Evolutionary conservation across 2,329 filamentous ascomycete genomes (phyloP), one percentile per base, ranked within the genome.

Genomic region (Thelonectria rubi): DNA sequence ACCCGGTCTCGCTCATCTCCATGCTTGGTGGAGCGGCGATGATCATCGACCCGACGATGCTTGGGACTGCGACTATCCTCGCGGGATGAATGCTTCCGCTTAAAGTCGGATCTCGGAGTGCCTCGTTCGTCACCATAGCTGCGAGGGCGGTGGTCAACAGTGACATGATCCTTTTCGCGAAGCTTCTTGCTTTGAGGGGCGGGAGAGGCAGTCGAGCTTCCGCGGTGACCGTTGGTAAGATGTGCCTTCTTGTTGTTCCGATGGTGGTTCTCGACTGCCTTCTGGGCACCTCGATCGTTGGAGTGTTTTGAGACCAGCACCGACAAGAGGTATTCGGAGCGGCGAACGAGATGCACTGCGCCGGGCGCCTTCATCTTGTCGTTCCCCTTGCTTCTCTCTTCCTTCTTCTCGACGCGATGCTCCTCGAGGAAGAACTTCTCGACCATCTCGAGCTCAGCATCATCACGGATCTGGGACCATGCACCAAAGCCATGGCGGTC

Each of bases 401-500:
- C 94, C 76, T 98, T 98, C 80, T 96, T 95, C 76, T 97, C 95
- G 17, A 98, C 94, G n/a, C 94, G 91, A 76, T 98, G 94, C 77
- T 99, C 96, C 75, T 99, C 95, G 1, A 99, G 81, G 80, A 97
- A 99, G 75, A 98, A 92, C 73, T 97, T 98, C 71, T 97, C 93
- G 2, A 82, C 81, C 80, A 99, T 89, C 9, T 88, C 91, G 20
- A 99, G 86, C 32, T 97, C 93, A 1, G 87, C 80, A 73, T 99
- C 95, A 69, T 99, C 95, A 7, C 95, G 90, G 71, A 99, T 98
- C 69, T 94, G 91, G 2, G 90, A 86, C 95, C 95, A 99, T 3
- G 94, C 94, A 58, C 96, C 96, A 73, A 97, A 98, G 2, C 95
- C 95, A 74, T 99, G 94, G 58, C 91, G 88, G 68, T 93, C 89